phyloP scores from a whole-genome alignment of 192 early-diverging fungal genomes.

The Backusella psychrophila region DNA sequence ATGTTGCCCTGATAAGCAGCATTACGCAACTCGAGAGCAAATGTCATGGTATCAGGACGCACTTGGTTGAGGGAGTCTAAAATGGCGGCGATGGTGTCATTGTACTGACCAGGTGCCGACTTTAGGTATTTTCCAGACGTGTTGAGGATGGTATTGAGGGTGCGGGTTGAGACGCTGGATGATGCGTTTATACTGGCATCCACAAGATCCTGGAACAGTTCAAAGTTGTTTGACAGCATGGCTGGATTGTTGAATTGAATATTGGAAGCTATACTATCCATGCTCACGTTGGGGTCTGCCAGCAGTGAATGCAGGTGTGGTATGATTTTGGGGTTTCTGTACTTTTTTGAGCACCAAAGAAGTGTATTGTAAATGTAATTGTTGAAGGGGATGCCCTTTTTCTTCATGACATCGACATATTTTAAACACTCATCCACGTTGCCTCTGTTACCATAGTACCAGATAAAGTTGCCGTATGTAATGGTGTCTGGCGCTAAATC shows the following conservation, averaged over 20 bases:
- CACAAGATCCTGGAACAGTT: constrained; percentile 8
- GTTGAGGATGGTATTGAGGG: constrained; percentile 10
- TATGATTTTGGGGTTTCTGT: background rate
- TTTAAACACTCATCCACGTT: constrained; percentile 9
- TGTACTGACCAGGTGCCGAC: background rate
- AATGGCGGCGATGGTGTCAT: background rate
- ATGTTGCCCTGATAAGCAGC: constrained; percentile 13
- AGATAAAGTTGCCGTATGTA: constrained; percentile 23
- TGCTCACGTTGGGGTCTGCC: background rate
- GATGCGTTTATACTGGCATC: background rate
- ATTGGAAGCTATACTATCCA: constrained; percentile 4
- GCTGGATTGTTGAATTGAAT: background rate
- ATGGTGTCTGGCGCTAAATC: constrained; percentile 5
- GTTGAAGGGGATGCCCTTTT: constrained; percentile 12
- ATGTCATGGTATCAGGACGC: constrained; percentile 11
- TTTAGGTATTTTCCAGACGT: constrained; percentile 11
- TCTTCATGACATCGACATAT: constrained; percentile 22
- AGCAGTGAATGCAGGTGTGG: background rate
- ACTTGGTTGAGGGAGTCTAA: background rate
- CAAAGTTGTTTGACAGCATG: background rate
- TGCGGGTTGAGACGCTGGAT: background rate
- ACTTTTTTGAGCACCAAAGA: background rate
- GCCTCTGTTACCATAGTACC: constrained; percentile 3
- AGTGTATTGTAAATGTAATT: constrained; percentile 14
- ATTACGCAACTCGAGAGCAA: constrained; percentile 22